Evolutionary conservation across 2,329 filamentous ascomycete genomes (phyloP), one percentile per base, ranked within the genome.

Genomic region (Colletotrichum spaethianum): DNA sequence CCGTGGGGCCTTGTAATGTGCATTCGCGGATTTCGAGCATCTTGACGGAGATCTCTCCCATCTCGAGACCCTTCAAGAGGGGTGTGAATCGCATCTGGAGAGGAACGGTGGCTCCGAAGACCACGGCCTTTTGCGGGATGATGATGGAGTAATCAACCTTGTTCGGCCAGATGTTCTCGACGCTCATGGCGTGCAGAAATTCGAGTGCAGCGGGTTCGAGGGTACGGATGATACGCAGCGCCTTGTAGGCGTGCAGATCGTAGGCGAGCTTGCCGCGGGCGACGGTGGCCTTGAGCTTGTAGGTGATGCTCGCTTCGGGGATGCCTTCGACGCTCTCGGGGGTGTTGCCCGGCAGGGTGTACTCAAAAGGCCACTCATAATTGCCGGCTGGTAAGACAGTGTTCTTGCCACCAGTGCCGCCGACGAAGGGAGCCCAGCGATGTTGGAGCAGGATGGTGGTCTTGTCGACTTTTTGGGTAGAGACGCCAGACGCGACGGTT

Each of bases 101-200:
- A 1, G 92, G 91, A 60, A 98, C 91, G 28, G 89, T 88, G n/a
- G 94, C 97, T 61, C 96, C 96, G 77, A 98, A 97, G 23, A 98
- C 93, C 65, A 98, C 93, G 2, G 96, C 96, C 84, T 98, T 98
- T 78, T 94, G 95, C 0, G 96, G 96, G 14, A 97, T 94, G 70
- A 94, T 91, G 74, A 99, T 95, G 38, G 94, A 96, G 84, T 99
- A 99, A 80, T 97, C 94, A 77, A 98, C 90, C 86, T 99, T 99
- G 85, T 98, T 96, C 7, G 95, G 93, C 96, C 96, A 99, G 74
- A 97, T 93, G 79, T 98, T 98, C 82, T 98, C 95, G 75, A 98
- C 95, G 74, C 94, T 94, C 94, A 98, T 96, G 59, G 94, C 93
- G 82, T 98, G 93, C 46, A 93, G 88, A 74, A 95, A 89, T 79